Evolutionary conservation across 2,329 filamentous ascomycete species (phyloP).

Genomic region (Cladosporium sp.): DNA sequence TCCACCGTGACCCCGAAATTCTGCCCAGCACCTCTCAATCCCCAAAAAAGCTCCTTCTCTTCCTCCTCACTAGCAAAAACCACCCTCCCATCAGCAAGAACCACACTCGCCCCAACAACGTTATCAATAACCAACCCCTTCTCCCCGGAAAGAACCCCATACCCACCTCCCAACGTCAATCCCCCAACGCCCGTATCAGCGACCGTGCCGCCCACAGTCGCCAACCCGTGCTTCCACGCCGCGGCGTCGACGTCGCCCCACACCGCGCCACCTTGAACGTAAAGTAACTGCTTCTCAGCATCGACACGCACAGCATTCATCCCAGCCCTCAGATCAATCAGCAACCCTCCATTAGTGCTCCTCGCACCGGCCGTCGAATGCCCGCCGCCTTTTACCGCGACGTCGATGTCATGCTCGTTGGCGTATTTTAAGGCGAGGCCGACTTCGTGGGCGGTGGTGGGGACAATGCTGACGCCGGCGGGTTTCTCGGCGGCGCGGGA

Average conservation of each 20-base stretch:
- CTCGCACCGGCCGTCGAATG: conserved; percentile 58
- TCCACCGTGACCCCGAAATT: conserved; percentile 51
- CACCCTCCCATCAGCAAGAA: conserved; percentile 45
- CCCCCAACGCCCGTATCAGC: conserved; percentile 65
- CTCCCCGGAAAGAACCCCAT: conserved; percentile 52
- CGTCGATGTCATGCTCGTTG: conserved; percentile 47
- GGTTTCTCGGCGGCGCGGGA: conserved; percentile 33
- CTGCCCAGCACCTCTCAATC: conserved; percentile 48
- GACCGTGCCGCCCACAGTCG: conserved; percentile 64
- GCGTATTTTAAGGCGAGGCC: conserved; percentile 50
- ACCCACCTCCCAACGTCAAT: conserved; percentile 26
- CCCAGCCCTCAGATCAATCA: conserved; percentile 55
- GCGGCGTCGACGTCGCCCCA: conserved; percentile 47
- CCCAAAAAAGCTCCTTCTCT: conserved; percentile 55
- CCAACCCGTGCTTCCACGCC: conserved; percentile 54
- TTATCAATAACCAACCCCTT: conserved; percentile 59
- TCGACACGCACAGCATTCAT: conserved; percentile 57
- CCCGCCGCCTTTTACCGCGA: conserved; percentile 59
- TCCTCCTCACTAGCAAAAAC: conserved; percentile 45
- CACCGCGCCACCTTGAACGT: conserved; percentile 31
- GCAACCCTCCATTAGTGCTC: conserved; percentile 55
- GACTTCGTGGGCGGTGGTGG: conserved; percentile 45
- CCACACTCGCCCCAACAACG: conserved; percentile 44
- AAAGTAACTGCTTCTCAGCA: conserved; percentile 36
- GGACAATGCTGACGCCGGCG: conserved; percentile 48